Base-by-base conservation (phyloP, 23 red algal genomes). In the Cyanidioschyzon merolae region DNA sequence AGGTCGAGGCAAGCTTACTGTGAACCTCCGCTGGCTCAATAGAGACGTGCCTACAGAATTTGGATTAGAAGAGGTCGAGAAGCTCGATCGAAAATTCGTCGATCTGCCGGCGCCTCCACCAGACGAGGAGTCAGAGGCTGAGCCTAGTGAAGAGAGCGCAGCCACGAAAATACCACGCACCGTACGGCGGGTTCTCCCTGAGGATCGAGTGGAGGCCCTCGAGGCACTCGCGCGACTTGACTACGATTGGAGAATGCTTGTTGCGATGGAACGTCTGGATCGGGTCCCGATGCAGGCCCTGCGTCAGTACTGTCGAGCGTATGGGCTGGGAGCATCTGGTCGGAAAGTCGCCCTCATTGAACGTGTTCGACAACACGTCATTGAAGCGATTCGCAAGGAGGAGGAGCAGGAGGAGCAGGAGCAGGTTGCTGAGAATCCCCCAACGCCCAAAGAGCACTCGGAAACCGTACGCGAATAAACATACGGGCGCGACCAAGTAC, bases 241-340 rank as follows among this genome's bases (percentile, higher is more conserved):
- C 21, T 71, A 71, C 63, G 63, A 71, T 35, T 71, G 63, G 63
- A 7, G 16, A 35, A 3, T 35, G 63, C 7, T 71, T 7, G 63
- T 35, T 32, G 63, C n/a, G 12, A 25, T 25, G n/a, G 63, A 35
- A 7, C n/a, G 63, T 15, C 63, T 71, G 29, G n/a, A 71, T 32
- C 63, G 63, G 12, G 32, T 71, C n/a, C 63, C 63, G 63, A 35
- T 35, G 63, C n/a, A 25, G 29, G 63, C 63, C 2, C 63, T 71
- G 12, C 63, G 63, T 12, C 63, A 71, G 29, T 71, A 71, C 29
- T 71, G 63, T 71, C 63, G 63, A 71, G 63, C 63, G 63, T 35
- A 71, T 35, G 63, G 63, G 3, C 32, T 71, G 12, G 32, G 32
- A 32, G 63, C 32, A 27, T 25, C 63, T 35, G 63, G 63, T 3